phyloP scores from a whole-genome alignment of 2,329 filamentous ascomycete genomes.

The Ceratocystiopsis sp. region DNA sequence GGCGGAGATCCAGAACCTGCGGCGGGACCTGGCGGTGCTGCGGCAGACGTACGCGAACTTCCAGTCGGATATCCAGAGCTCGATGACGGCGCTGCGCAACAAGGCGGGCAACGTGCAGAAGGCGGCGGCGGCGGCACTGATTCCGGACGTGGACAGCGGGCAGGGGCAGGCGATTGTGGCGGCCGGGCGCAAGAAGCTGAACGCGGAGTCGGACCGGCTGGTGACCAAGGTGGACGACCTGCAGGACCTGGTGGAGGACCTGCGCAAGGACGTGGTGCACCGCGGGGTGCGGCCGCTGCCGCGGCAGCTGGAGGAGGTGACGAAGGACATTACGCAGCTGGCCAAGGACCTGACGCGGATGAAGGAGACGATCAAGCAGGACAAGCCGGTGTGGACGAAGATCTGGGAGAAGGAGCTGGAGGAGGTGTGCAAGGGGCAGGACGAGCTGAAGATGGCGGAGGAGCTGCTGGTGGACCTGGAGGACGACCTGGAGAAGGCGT shows the following conservation, averaged over 20 bases:
- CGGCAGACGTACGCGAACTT: slow-evolving; percentile 89
- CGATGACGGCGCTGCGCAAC: slow-evolving; percentile 65
- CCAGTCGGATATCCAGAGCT: slow-evolving; percentile 70
- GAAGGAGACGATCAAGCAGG: slow-evolving; percentile 76
- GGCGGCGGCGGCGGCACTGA: slow-evolving; percentile 49
- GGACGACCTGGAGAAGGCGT: slow-evolving; percentile 88
- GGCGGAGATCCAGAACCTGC: slow-evolving; percentile 62
- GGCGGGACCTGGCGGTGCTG: slow-evolving; percentile 76
- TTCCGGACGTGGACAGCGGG: slow-evolving; percentile 58
- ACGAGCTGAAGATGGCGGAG: slow-evolving; percentile 90
- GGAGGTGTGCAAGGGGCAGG: slow-evolving; percentile 86
- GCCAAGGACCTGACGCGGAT: slow-evolving; percentile 83
- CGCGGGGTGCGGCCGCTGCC: slow-evolving; percentile 84
- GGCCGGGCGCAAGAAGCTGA: slow-evolving; percentile 71
- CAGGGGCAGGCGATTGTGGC: slow-evolving; percentile 77
- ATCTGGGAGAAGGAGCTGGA: slow-evolving; percentile 98
- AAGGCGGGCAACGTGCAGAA: slow-evolving; percentile 73
- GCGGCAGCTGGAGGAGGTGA: slow-evolving; percentile 73
- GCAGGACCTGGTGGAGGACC: slow-evolving; percentile 91
- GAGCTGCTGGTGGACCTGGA: slow-evolving; percentile 83
- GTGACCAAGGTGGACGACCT: slow-evolving; percentile 88
- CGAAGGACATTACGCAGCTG: slow-evolving; percentile 69
- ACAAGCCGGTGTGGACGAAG: slow-evolving; percentile 97
- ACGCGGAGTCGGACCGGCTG: slow-evolving; percentile 73
- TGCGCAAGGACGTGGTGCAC: slow-evolving; percentile 89